These are phyloP conservation scores for Auricularia cornea DNA, from an alignment of 768 basidiomycete species.

Conservation along the genomic window DNA sequence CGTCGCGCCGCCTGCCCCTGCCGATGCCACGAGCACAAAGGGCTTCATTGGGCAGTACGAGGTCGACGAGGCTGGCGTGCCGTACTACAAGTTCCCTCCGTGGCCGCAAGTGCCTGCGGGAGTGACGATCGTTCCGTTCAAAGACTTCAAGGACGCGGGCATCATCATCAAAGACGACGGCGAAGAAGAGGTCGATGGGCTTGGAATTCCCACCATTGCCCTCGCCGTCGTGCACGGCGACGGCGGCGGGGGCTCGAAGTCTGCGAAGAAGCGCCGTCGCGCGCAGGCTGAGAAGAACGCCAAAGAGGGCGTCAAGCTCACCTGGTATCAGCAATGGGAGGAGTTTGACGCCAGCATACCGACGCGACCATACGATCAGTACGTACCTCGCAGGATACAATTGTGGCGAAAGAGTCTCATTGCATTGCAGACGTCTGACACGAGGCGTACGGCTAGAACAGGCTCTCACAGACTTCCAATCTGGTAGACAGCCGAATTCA, in stretches of 20 bases:
- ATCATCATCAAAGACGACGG: conserved; percentile 35
- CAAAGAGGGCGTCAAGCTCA: not conserved
- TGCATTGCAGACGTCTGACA: not conserved
- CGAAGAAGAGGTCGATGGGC: conserved; percentile 56
- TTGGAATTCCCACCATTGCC: conserved; percentile 58
- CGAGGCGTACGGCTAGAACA: not conserved
- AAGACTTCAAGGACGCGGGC: conserved; percentile 46
- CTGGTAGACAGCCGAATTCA: not conserved
- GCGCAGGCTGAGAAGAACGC: not conserved
- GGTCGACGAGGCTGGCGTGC: conserved; percentile 7
- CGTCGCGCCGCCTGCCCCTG: no score
- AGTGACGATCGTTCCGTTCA: conserved; percentile 46
- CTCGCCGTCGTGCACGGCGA: conserved; percentile 40
- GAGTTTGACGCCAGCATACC: not conserved
- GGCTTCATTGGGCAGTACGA: conserved; percentile 1
- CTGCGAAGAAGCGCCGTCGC: not conserved
- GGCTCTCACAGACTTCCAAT: not conserved
- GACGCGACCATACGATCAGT: not conserved
- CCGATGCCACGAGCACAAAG: no score
- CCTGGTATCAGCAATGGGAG: not conserved
- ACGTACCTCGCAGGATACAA: not conserved
- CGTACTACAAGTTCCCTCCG: conserved; percentile 35
- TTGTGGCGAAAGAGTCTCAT: not conserved
- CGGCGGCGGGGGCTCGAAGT: not conserved
- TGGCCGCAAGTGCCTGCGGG: conserved; percentile 39